A percentile compares a stretch with the other conserved stretches of the same genome.
Conservation (phyloP, 2,329 filamentous ascomycete genomes). For the Monilinia polystroma region DNA sequence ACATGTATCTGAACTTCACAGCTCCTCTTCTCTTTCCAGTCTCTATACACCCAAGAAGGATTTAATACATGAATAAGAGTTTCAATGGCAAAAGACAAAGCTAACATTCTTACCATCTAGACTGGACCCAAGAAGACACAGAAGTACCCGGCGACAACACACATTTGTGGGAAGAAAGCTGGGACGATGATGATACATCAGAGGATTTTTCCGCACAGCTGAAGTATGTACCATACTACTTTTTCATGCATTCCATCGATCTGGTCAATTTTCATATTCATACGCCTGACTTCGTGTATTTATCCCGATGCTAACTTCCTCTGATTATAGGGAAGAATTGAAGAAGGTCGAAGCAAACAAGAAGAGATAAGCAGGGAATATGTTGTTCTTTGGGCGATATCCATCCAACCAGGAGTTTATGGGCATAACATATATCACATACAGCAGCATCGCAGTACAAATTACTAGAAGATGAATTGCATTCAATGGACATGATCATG, state of each 20-base stretch:
- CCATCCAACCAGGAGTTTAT: conserved; percentile 10
- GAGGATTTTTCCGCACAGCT: conserved; percentile 96
- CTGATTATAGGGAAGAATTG: conserved; percentile 71
- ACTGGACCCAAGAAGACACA: conserved; percentile 90
- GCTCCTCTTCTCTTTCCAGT: too few relatives aligned
- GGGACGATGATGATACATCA: conserved; percentile 96
- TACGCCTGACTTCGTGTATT: background rate
- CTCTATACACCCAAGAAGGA: background rate
- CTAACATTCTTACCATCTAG: conserved; percentile 47
- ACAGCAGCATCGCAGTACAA: conserved; percentile 8
- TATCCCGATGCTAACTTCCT: background rate
- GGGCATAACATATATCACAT: conserved; percentile 18
- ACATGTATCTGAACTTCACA: background rate
- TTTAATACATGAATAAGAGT: background rate
- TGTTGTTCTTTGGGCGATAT: background rate
- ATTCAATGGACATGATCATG: conserved; percentile 14
- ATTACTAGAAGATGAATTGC: conserved; percentile 10
- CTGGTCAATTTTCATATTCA: background rate
- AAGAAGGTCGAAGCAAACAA: conserved; percentile 87
- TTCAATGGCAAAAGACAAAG: conserved; percentile 1
- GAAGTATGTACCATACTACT: conserved; percentile 59
- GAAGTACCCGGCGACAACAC: conserved; percentile 74
- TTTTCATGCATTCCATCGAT: background rate
- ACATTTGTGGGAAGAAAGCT: conserved; percentile 99
- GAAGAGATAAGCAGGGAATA: conserved; percentile 50